phyloP scores from a whole-genome alignment of 1,139 yeast genomes.

The Yamadazyma membranifaciens region DNA sequence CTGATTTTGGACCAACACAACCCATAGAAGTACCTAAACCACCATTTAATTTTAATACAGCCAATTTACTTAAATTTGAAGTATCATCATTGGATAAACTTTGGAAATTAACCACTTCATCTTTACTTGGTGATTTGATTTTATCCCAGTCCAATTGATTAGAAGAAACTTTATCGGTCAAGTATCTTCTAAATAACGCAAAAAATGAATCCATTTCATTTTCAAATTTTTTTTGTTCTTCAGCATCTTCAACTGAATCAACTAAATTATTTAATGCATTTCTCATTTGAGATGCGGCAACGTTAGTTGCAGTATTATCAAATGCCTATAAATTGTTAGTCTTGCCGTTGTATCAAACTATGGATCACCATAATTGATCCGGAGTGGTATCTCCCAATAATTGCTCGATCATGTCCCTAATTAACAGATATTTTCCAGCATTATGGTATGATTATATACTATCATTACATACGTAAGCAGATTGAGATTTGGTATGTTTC shows the following conservation, averaged over 20 bases:
- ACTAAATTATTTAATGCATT: slow-evolving; percentile 88
- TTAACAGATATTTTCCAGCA: too few species aligned
- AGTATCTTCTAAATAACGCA: slow-evolving; percentile 87
- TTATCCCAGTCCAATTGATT: slow-evolving; percentile 90
- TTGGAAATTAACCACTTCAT: slow-evolving; percentile 82
- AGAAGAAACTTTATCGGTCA: slow-evolving; percentile 86
- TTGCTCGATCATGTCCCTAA: too few species aligned
- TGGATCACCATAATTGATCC: too few species aligned
- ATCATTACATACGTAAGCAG: slow-evolving; percentile 56
- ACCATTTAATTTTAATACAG: slow-evolving; percentile 94
- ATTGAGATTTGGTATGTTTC: slow-evolving; percentile 75
- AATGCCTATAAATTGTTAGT: slow-evolving; percentile 59
- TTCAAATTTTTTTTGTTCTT: slow-evolving; percentile 66
- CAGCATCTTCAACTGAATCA: slow-evolving; percentile 68
- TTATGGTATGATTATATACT: too few species aligned
- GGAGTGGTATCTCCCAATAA: too few species aligned
- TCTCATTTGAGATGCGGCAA: slow-evolving; percentile 97
- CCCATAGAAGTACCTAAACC: slow-evolving; percentile 99
- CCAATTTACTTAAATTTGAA: slow-evolving; percentile 73
- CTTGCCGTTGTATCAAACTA: too few species aligned
- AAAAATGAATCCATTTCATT: slow-evolving; percentile 94
- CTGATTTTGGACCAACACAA: slow-evolving; percentile 98
- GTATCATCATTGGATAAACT: slow-evolving; percentile 38
- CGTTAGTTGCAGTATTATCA: slow-evolving; percentile 92
- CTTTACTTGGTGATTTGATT: slow-evolving; percentile 82